Percentiles rank a stretch among this genome's conserved stretches.
Conservation (phyloP, 257 asterid genomes). For the Solanum tacnaense region DNA sequence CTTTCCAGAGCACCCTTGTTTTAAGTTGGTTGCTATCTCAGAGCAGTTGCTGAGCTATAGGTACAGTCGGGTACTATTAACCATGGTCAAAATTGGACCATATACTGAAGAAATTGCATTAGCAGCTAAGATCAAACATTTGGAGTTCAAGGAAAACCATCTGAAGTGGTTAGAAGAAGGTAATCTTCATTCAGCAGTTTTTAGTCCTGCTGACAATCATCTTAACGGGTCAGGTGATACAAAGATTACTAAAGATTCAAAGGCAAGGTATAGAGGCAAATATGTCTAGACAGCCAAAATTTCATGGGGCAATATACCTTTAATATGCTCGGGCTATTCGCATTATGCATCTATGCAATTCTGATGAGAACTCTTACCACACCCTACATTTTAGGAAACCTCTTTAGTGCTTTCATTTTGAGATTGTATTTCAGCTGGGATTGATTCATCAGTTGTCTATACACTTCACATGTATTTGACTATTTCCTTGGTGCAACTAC, state of each 20-base stretch:
- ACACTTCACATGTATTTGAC: not conserved
- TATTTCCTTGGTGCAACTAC: not conserved
- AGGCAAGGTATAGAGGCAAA: slow-evolving; percentile 89
- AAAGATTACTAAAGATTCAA: slow-evolving; percentile 35
- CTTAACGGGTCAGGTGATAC: slow-evolving; percentile 30
- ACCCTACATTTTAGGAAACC: not conserved
- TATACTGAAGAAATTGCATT: slow-evolving; percentile 61
- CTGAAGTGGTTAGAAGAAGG: slow-evolving; percentile 96
- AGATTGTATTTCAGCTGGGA: not conserved
- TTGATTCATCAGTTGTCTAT: not conserved
- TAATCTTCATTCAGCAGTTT: slow-evolving; percentile 84
- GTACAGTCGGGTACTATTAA: slow-evolving; percentile 72
- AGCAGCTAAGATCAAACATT: slow-evolving; percentile 55
- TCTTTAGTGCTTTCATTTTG: not conserved
- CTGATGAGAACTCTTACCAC: not conserved
- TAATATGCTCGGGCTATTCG: not conserved
- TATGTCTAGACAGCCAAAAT: slow-evolving; percentile 50
- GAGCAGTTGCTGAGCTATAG: slow-evolving; percentile 90
- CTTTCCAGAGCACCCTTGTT: slow-evolving; percentile 91
- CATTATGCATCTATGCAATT: not conserved
- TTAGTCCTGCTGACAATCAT: slow-evolving; percentile 49
- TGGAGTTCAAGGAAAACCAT: slow-evolving; percentile 76
- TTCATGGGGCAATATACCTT: not conserved
- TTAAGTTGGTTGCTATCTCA: slow-evolving; percentile 49
- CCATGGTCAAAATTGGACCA: slow-evolving; percentile 59